Evolutionary conservation across 306 rosid genomes (phyloP).

Genomic region (Aeschynomene evenia): DNA sequence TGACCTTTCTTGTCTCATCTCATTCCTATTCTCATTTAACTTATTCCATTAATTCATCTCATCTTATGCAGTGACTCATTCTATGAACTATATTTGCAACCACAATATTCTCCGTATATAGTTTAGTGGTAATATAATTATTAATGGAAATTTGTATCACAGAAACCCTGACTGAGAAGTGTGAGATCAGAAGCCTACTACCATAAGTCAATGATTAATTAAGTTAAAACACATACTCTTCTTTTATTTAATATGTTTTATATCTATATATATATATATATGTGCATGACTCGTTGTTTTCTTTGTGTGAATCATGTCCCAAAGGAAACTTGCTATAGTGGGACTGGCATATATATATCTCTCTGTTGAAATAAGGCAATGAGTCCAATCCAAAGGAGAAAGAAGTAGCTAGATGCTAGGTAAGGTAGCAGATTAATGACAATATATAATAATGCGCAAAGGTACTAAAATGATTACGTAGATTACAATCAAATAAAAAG

Average conservation of each 20-base stretch:
- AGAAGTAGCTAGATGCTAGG: constrained; percentile 29
- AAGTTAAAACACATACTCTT: background rate
- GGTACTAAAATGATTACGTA: constrained; percentile 29
- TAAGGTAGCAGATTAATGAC: constrained; percentile 10
- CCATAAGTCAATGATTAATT: constrained; percentile 19
- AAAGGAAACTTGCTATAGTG: constrained; percentile 12
- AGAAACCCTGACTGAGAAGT: background rate
- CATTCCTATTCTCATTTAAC: background rate
- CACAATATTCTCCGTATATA: background rate
- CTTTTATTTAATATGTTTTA: background rate
- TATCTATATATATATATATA: no score
- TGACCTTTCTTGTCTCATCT: background rate
- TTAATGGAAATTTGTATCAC: background rate
- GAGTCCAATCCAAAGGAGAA: constrained; percentile 21
- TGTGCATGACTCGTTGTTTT: background rate
- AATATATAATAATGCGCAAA: constrained; percentile 26
- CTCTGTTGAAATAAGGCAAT: constrained; percentile 17
- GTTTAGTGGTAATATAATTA: background rate
- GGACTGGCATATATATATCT: constrained; percentile 19
- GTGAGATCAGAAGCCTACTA: constrained; percentile 23
- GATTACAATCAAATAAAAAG: constrained; percentile 38
- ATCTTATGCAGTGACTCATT: background rate
- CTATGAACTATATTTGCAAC: background rate
- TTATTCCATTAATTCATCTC: background rate
- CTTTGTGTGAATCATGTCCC: background rate